Percentiles rank a stretch among this genome's conserved stretches.
Conservation (phyloP, 352 stramenopile genomes). For the Phytopythium oedochilum region DNA sequence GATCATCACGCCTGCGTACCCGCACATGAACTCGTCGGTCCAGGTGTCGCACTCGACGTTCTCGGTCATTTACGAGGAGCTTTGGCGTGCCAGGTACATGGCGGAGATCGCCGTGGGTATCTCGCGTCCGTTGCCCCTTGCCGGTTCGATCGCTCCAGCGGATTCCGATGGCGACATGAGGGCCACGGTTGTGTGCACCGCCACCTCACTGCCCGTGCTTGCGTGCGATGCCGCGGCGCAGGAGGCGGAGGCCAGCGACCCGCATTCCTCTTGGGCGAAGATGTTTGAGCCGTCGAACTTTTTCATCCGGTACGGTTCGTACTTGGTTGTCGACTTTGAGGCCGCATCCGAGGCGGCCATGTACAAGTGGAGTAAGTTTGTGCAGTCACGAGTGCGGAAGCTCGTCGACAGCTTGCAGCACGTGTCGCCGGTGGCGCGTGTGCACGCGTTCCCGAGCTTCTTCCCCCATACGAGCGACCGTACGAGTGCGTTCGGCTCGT, state of each 20-base stretch:
- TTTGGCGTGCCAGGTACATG: slow-evolving; percentile 74
- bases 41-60: slow-evolving; percentile 94
- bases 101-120: slow-evolving; percentile 56
- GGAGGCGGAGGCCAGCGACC: slow-evolving; percentile 2
- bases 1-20: slow-evolving; percentile 98
- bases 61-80: slow-evolving; percentile 90
- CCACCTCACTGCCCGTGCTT: slow-evolving; percentile 27
- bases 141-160: slow-evolving; percentile 10
- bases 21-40: slow-evolving; percentile 97
- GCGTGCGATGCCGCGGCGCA: slow-evolving; percentile 2
- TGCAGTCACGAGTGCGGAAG: slow-evolving; percentile 75
- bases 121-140: slow-evolving; percentile 29
- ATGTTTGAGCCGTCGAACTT: slow-evolving; percentile 80
- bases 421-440: slow-evolving; percentile 44
- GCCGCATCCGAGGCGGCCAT: slow-evolving; percentile 55
- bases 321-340: slow-evolving; percentile 68
- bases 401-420: slow-evolving; percentile 73
- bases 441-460: slow-evolving; percentile 68
- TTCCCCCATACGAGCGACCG: slow-evolving; percentile 48
- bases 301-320: slow-evolving; percentile 80
- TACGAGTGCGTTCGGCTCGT: slow-evolving; percentile 44
- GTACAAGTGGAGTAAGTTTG: slow-evolving; percentile 81
- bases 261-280: slow-evolving; percentile 47
- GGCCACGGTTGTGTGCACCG: slow-evolving; percentile 28
- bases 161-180: slow-evolving; percentile 27